Base-by-base conservation (phyloP, 164 flowering plant genomes). In the Malania oleifera region DNA sequence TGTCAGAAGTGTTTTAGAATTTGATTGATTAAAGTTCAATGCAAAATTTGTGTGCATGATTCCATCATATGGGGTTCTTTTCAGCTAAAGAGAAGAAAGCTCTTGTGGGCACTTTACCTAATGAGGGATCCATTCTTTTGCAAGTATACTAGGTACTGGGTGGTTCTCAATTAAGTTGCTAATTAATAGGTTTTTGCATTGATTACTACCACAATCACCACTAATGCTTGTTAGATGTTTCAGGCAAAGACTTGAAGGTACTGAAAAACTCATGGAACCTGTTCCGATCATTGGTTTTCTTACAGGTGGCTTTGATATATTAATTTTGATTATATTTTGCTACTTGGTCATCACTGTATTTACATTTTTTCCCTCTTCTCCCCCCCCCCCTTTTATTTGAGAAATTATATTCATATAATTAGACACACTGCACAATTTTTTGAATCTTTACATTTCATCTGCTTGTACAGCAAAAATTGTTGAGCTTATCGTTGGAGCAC, bases 121-220 rank as follows among this genome's bases (percentile, higher is more conserved):
- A 86, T 93, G 99, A 78, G 99, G 75, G 99, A 93, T 79, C 99
- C 99, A 41, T 93, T 90, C 72, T 93, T 90, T 60, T 63, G 76
- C 80, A 83, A 79, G 62, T 79, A 93, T 56, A 86, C 93, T 37
- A 72, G 96, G 99, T 93, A 77, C 13, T 43, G 23, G n/a, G 0
- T 37, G 11, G 24, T 53, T 8, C 24, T 39, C 5, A 40, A 17
- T 5, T 56, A 18, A 50, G 27, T 23, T 29, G 24, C 13, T 58
- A 5, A 13, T 35, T 18, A 28, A 4, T 71, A 38, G 34, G 10
- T 41, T 47, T 59, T 45, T 12, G 9, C 29, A 45, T 49, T 61
- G 35, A 2, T 4, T 31, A 4, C 6, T 9, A 31, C 35, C 4
- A 9, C 35, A 31, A 31, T 31, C 35, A 31, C 4, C 9, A 15